Base-by-base conservation (phyloP, 768 basidiomycete genomes). In the Fistulinella prunicolor region DNA sequence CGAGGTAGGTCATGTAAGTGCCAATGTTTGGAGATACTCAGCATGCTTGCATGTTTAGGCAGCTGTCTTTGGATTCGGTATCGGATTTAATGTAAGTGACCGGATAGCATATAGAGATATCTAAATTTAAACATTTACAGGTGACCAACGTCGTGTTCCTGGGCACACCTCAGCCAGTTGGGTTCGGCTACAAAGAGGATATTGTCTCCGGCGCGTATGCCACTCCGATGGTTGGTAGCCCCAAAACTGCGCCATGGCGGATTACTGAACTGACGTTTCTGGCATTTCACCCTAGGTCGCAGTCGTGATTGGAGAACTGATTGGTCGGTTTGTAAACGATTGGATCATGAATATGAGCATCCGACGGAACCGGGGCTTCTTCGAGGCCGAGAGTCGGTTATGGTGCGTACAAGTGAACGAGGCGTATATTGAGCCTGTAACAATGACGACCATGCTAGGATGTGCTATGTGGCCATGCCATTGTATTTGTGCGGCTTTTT, bases 141-240 rank as follows among this genome's bases (percentile, higher is more conserved):
- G 76, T 78, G 17, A 82, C 81, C 6, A 78, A 77, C 35, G 78
- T 74, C 0, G 77, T 80, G 6, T 81, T 81, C 61, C 61, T 81
- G 5, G 78, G 74, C 4, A 64, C 67, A 2, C 75, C 76, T 0
- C 54, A 65, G 0, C 78, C 79, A 0, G 51, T 65, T 5, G 80
- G 78, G 1, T 81, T 74, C 46, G 78, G 75, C 1, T 76, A 74
- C 59, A 65, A 53, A 29, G 68, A 66, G 46, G 67, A 69, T 50
- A 58, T 62, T 5, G 65, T 74, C 24, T 67, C 78, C 12, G 74
- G 73, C n/a, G 59, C 60, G 20, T 74, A 75, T 52, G 70, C 68
- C 23, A 75, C 77, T 3, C 75, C 70, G 0, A 73, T 79, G 52
- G 75, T 74, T 36, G 1, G 69, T 53, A 14, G 29, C 23, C 24